phyloP scores from a whole-genome alignment of 1,139 yeast genomes.

The Scheffersomyces illinoinensis region DNA sequence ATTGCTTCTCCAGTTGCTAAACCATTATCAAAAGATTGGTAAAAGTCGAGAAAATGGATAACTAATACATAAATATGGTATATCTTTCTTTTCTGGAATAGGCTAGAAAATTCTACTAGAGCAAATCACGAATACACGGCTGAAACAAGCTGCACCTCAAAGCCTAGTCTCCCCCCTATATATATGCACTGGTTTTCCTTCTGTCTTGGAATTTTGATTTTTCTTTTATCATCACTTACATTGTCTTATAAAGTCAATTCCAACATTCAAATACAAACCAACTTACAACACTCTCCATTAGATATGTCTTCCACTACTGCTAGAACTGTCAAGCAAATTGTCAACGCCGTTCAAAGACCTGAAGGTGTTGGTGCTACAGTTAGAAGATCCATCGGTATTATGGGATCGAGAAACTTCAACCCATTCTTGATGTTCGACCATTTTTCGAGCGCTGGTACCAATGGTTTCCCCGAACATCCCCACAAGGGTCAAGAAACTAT shows the following conservation, averaged over 20 bases:
- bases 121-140: neutral
- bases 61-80: neutral
- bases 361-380: constrained; percentile 91
- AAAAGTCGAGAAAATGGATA: neutral
- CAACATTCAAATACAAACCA: neutral
- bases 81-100: neutral
- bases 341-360: constrained; percentile 70
- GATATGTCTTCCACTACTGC: constrained; percentile 4
- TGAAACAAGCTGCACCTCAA: neutral
- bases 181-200: constrained; percentile 5
- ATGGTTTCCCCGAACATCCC: constrained; percentile 89
- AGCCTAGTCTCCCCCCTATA: constrained; percentile 1
- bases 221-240: constrained; percentile 5
- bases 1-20: neutral
- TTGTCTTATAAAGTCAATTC: constrained; percentile 1
- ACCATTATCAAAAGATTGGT: neutral
- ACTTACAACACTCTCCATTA: neutral
- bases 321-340: constrained; percentile 59
- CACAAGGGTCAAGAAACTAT: constrained; percentile 92
- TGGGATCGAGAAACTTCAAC: constrained; percentile 66
- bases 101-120: neutral
- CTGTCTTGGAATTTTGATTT: constrained; percentile 1
- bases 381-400: constrained; percentile 76
- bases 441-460: constrained; percentile 45
- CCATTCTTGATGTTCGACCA: constrained; percentile 89